Conservation (phyloP, 129 eudicot species). For the Tagetes patula region DNA sequence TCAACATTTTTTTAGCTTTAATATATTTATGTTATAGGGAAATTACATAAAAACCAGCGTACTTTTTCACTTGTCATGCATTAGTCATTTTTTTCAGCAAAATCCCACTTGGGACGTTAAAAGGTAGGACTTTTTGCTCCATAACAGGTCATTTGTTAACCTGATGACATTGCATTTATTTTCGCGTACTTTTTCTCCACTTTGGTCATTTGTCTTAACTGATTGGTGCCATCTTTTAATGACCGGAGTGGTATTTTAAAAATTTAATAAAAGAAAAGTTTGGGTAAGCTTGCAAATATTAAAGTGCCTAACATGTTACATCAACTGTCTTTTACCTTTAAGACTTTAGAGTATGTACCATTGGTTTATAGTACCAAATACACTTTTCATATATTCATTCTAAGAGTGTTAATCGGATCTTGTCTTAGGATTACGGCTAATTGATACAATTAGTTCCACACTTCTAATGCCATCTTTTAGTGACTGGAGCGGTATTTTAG, state of each 20-base stretch:
- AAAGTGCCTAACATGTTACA: neutral
- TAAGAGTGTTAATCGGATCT: conserved; percentile 2
- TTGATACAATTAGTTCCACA: conserved; percentile 2
- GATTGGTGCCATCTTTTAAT: neutral
- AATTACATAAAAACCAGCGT: neutral
- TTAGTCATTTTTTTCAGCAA: neutral
- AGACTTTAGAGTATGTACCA: neutral
- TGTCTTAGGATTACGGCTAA: conserved; percentile 8
- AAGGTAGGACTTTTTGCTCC: neutral
- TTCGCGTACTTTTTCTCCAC: neutral
- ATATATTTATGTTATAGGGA: neutral
- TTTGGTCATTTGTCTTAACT: neutral
- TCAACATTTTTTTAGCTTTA: conserved; percentile 5
- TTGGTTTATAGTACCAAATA: conserved; percentile 15
- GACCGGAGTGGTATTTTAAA: neutral
- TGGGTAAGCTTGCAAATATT: conserved; percentile 11
- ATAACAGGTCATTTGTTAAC: conserved; percentile 4
- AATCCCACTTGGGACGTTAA: neutral
- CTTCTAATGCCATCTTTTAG: neutral
- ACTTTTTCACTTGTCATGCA: neutral
- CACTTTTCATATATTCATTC: conserved; percentile 11
- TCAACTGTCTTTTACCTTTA: conserved; percentile 13
- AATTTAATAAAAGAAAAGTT: neutral
- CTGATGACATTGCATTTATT: neutral
- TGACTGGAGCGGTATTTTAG: neutral